Base-by-base conservation (phyloP, 2,329 filamentous ascomycete genomes). In the Xylaria sp. region DNA sequence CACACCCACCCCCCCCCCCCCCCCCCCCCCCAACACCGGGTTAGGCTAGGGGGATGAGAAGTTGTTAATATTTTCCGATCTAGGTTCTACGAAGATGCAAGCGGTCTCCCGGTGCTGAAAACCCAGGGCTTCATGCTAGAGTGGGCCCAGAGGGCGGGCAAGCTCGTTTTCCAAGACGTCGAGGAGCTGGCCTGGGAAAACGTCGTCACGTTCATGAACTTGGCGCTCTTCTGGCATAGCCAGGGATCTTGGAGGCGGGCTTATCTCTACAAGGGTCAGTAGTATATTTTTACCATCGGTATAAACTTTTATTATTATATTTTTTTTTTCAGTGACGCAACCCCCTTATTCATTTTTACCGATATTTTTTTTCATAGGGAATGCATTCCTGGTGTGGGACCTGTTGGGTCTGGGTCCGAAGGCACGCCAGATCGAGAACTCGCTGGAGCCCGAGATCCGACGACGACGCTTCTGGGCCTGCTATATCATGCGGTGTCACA, bases 401-500 rank as follows among this genome's bases (percentile, higher is more conserved):
- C 42, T 61, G 42, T 15, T 61, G 4, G 57, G 63, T 11, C 36
- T 65, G n/a, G 63, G 63, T 17, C 63, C 63, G 7, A 55, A 54
- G 39, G 44, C 57, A 2, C 5, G 44, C 3, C 36, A 55, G 29
- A 20, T 31, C 15, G 49, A 39, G 6, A 57, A 57, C 11, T 55
- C 49, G 1, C 33, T 61, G n/a, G 39, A 65, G 50, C 56, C 57
- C 33, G 57, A 65, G 51, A 57, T 57, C 29, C 56, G 57, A 31
- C 63, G 63, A 6, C 56, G 63, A 17, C 31, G 42, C 29, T 65
- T 45, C 57, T 62, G 49, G 50, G 59, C 59, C 2, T 62, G 59
- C 29, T 62, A 65, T 38, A 5, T 55, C 27, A 61, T 65, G 63
- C 63, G 61, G 13, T 60, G 55, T 10, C 50, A 61, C 31, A 61